These are phyloP conservation scores for Entonaema liquescens DNA, from an alignment of 495 filamentous ascomycete genomes.

Conservation along the genomic window DNA sequence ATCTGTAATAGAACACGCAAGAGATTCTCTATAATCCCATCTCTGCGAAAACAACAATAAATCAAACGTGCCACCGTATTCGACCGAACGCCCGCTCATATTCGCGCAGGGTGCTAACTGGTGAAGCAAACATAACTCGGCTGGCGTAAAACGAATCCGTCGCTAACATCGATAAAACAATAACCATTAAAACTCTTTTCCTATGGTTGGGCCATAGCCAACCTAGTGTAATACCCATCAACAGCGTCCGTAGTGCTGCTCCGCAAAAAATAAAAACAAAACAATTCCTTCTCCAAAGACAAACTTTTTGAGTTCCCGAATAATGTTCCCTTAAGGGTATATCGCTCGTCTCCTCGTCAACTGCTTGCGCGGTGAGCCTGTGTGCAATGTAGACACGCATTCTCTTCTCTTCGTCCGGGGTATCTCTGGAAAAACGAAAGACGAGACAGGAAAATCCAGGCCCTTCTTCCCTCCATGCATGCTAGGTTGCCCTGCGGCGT, in stretches of 20 bases:
- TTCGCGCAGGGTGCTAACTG: constrained; percentile 29
- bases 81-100: constrained; percentile 37
- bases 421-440: constrained; percentile 47
- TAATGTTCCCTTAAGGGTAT: constrained; percentile 40
- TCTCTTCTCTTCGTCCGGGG: constrained; percentile 44
- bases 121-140: constrained; percentile 31
- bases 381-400: constrained; percentile 32
- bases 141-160: constrained; percentile 33
- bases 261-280: constrained; percentile 13
- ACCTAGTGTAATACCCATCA: constrained; percentile 27
- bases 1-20: constrained; percentile 22
- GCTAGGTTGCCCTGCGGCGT: constrained; percentile 46
- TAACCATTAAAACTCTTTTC: constrained; percentile 38
- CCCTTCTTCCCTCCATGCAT: constrained; percentile 43
- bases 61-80: constrained; percentile 31
- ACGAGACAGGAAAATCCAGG: constrained; percentile 48
- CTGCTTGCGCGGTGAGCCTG: constrained; percentile 39
- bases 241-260: constrained; percentile 17
- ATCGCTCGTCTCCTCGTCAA: constrained; percentile 40
- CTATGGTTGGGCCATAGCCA: constrained; percentile 34
- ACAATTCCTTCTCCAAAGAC: constrained; percentile 30
- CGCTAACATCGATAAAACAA: constrained; percentile 37
- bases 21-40: constrained; percentile 43
- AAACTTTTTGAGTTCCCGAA: constrained; percentile 43
- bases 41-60: constrained; percentile 26